These are phyloP conservation scores for Cercospora canescens DNA, from an alignment of 2,329 filamentous ascomycete species.

Conservation along the genomic window DNA sequence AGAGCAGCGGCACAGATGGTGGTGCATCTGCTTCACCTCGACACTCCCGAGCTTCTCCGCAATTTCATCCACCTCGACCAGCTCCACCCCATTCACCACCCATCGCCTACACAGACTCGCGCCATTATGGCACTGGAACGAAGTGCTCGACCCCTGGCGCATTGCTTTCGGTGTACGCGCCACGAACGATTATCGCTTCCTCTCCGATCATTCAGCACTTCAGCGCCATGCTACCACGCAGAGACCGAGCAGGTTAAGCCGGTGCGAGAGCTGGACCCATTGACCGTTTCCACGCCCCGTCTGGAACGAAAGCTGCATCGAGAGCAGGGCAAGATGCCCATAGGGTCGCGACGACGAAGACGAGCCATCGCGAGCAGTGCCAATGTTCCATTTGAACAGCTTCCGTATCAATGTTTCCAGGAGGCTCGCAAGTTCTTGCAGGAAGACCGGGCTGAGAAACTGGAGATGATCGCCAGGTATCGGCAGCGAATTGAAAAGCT, in stretches of 20 bases:
- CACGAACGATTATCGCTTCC: constrained; percentile 30
- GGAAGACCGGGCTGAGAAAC: constrained; percentile 77
- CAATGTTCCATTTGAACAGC: constrained; percentile 80
- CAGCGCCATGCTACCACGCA: constrained; percentile 46
- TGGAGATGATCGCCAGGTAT: constrained; percentile 69
- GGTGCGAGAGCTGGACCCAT: constrained; percentile 19
- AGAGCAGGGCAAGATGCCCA: constrained; percentile 59
- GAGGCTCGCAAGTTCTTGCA: constrained; percentile 83
- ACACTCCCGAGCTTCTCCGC: constrained; percentile 12
- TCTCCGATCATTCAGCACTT: constrained; percentile 52
- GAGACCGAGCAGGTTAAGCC: constrained; percentile 34
- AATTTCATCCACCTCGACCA: constrained; percentile 1
- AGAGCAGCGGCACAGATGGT: constrained; percentile 3
- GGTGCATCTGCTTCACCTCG: constrained; percentile 6
- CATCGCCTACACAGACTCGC: not conserved
- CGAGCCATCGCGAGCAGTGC: constrained; percentile 56
- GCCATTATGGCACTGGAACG: constrained; percentile 32
- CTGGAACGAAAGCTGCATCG: constrained; percentile 67
- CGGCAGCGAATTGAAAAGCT: constrained; percentile 68
- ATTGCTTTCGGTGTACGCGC: constrained; percentile 30
- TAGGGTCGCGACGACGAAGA: constrained; percentile 77
- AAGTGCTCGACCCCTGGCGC: constrained; percentile 38
- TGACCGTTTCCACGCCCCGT: constrained; percentile 25
- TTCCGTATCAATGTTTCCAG: constrained; percentile 98
- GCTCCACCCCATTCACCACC: not conserved